Evolutionary conservation across 2,329 filamentous ascomycete species (phyloP).

Genomic region (Clathrospora elynae): DNA sequence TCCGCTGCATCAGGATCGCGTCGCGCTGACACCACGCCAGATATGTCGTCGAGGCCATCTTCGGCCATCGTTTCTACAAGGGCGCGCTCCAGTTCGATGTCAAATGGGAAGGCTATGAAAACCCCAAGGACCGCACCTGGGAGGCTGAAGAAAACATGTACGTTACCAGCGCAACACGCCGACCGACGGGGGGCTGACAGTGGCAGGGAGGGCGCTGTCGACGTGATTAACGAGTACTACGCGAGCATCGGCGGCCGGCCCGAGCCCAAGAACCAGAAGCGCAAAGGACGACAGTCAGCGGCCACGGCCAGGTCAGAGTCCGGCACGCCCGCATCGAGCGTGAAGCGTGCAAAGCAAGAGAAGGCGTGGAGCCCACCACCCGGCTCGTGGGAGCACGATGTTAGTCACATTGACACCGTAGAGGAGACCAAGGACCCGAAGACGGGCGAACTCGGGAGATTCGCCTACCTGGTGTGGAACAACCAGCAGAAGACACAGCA

Average conservation of each 20-base stretch:
- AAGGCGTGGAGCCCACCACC: conserved; percentile 69
- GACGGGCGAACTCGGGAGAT: conserved; percentile 58
- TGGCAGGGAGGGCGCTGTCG: conserved; percentile 44
- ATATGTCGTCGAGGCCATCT: conserved; percentile 76
- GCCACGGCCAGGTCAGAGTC: conserved; percentile 23
- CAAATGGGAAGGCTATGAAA: conserved; percentile 80
- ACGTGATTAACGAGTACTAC: conserved; percentile 70
- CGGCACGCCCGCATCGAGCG: conserved; percentile 27
- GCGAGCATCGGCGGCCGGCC: conserved; percentile 66
- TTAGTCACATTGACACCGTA: conserved; percentile 72
- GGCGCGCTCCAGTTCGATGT: conserved; percentile 64
- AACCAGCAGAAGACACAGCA: conserved; percentile 76
- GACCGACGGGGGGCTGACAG: conserved; percentile 7
- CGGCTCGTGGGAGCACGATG: conserved; percentile 77
- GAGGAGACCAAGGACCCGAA: conserved; percentile 60
- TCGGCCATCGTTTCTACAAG: conserved; percentile 62
- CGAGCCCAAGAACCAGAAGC: conserved; percentile 62
- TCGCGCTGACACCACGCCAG: conserved; percentile 52
- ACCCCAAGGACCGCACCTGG: conserved; percentile 74
- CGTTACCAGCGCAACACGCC: conserved; percentile 21
- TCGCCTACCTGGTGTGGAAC: conserved; percentile 75
- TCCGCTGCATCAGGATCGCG: background rate
- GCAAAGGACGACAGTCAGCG: conserved; percentile 40
- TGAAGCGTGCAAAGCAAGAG: conserved; percentile 46
- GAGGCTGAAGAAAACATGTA: conserved; percentile 77